Conservation (phyloP, 2,329 filamentous ascomycete species). For the Hypoxylon sp. region DNA sequence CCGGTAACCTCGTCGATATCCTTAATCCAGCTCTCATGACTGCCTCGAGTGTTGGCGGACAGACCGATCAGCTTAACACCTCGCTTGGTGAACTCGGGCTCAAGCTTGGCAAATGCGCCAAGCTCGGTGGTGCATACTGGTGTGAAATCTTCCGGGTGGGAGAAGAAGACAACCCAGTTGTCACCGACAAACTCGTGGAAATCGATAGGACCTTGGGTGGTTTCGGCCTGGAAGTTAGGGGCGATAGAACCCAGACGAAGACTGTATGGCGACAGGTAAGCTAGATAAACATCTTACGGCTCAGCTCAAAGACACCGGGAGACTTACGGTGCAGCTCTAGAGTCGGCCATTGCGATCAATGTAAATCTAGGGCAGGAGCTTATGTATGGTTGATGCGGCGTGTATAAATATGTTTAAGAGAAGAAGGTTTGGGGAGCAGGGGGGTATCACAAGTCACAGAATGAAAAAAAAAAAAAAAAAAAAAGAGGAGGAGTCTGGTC, state of each 20-base stretch:
- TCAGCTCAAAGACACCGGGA: background rate
- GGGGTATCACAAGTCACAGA: slow-evolving; percentile 29
- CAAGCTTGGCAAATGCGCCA: slow-evolving; percentile 90
- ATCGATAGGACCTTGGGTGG: slow-evolving; percentile 82
- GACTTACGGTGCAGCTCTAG: slow-evolving; percentile 53
- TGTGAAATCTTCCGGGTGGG: slow-evolving; percentile 91
- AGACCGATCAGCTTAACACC: slow-evolving; percentile 93
- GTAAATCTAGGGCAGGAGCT: slow-evolving; percentile 4
- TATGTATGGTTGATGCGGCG: slow-evolving; percentile 6
- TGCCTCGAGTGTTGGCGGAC: slow-evolving; percentile 86
- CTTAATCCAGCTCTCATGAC: slow-evolving; percentile 90
- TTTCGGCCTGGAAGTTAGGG: slow-evolving; percentile 88
- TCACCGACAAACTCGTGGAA: slow-evolving; percentile 86
- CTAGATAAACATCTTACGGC: background rate
- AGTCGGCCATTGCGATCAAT: slow-evolving; percentile 50
- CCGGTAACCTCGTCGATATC: slow-evolving; percentile 87
- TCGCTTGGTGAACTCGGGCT: slow-evolving; percentile 88
- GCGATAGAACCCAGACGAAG: slow-evolving; percentile 77
- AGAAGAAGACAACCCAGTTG: slow-evolving; percentile 87
- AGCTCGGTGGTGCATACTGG: slow-evolving; percentile 97
- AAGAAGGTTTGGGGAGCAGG: slow-evolving; percentile 13
- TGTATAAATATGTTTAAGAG: background rate
- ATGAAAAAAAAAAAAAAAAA: slow-evolving; percentile 10
- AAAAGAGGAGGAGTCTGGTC: slow-evolving; percentile 4
- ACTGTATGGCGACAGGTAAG: slow-evolving; percentile 53